These are phyloP conservation scores for Leptodermis oblonga DNA, from an alignment of 257 asterid species.

Conservation along the genomic window DNA sequence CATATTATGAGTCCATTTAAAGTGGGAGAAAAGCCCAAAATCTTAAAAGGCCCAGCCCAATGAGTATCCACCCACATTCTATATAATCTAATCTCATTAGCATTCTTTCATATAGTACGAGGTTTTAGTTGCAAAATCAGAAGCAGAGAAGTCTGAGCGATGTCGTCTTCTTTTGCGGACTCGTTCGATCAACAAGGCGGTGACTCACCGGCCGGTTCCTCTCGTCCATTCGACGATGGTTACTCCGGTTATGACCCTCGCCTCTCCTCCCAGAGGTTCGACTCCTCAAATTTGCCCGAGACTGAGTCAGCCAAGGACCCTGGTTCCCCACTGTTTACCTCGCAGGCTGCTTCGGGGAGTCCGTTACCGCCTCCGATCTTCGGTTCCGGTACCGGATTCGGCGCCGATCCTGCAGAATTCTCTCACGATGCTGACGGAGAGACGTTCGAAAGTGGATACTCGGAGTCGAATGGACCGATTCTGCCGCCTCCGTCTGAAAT, in stretches of 20 bases:
- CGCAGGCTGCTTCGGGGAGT: conserved; percentile 20
- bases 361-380: conserved; percentile 29
- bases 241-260: conserved; percentile 25
- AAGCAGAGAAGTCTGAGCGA: conserved; percentile 19
- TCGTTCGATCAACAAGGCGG: conserved; percentile 36
- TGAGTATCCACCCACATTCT: background rate
- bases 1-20: background rate
- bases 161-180: conserved; percentile 56
- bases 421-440: conserved; percentile 28
- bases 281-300: conserved; percentile 34
- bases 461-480: conserved; percentile 31
- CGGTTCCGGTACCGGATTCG: conserved; percentile 35
- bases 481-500: conserved; percentile 54
- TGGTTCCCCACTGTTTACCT: conserved; percentile 30
- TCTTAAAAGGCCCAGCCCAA: conserved; percentile 8
- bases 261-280: conserved; percentile 18
- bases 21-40: background rate
- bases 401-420: conserved; percentile 42
- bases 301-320: conserved; percentile 29
- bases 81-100: background rate
- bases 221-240: conserved; percentile 39
- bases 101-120: background rate
- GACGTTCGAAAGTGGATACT: conserved; percentile 16
- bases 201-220: conserved; percentile 31
- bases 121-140: background rate